Conservation (phyloP, 768 basidiomycete genomes). For the Infundibulicybe gibba region DNA sequence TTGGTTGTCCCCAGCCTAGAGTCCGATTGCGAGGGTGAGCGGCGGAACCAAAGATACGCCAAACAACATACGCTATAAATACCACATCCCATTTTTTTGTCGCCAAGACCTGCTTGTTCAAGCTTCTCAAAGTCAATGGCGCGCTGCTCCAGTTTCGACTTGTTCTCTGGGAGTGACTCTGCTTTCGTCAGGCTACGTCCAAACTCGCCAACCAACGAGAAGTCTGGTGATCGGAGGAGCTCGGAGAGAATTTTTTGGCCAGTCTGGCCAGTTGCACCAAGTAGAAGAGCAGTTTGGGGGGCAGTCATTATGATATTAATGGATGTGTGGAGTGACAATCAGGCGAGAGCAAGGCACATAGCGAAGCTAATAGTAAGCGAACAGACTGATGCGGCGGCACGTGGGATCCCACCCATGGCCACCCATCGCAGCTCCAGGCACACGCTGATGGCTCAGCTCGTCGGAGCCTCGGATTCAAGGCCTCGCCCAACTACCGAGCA, state of each 20-base stretch:
- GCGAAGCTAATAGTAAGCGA: too few relatives aligned
- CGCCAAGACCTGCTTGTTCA: slow-evolving; percentile 43
- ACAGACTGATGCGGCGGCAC: too few relatives aligned
- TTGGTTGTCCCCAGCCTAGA: slow-evolving; percentile 63
- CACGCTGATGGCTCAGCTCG: too few relatives aligned
- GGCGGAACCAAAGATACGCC: not conserved
- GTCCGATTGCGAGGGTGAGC: not conserved
- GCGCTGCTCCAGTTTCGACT: slow-evolving; percentile 66
- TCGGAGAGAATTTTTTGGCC: slow-evolving; percentile 60
- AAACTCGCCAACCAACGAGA: slow-evolving; percentile 62
- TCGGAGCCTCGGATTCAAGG: too few relatives aligned
- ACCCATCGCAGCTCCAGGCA: too few relatives aligned
- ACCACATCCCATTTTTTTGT: slow-evolving; percentile 72
- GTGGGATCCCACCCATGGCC: too few relatives aligned
- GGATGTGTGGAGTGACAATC: too few relatives aligned
- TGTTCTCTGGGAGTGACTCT: slow-evolving; percentile 33
- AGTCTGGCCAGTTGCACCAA: slow-evolving; percentile 73
- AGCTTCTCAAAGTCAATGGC: slow-evolving; percentile 68
- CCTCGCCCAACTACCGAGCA: too few relatives aligned
- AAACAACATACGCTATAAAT: slow-evolving; percentile 44
- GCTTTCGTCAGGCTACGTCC: slow-evolving; percentile 58
- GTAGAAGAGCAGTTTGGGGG: slow-evolving; percentile 56
- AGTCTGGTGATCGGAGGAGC: slow-evolving; percentile 54
- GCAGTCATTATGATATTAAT: slow-evolving; percentile 3
- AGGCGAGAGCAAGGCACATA: too few relatives aligned